Evolutionary conservation across 768 basidiomycete genomes (phyloP).

Genomic region (Trametes meyenii): DNA sequence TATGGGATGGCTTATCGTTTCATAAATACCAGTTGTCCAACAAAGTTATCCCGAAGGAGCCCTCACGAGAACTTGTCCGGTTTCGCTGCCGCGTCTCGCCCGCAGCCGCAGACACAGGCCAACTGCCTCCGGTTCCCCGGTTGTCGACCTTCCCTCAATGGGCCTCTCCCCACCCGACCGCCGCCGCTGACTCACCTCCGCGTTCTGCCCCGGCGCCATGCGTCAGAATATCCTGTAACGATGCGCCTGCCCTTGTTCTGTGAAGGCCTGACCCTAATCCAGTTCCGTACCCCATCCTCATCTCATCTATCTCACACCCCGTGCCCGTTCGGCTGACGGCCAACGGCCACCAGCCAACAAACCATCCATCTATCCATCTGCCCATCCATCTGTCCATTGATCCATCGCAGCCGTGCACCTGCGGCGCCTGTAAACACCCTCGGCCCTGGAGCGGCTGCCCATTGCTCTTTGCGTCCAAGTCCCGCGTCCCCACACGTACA

Average conservation of each 20-base stretch:
- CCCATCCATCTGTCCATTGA: conserved; percentile 12
- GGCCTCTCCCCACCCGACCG: conserved; percentile 3
- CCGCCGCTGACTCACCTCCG: conserved; percentile 9
- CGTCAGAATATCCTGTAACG: conserved; percentile 6
- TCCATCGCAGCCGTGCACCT: conserved; percentile 4
- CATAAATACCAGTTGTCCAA: conserved; percentile 11
- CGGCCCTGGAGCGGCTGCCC: conserved; percentile 15
- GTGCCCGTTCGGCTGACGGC: conserved; percentile 11
- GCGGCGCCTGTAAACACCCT: background rate
- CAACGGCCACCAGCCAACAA: background rate
- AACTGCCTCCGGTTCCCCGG: conserved; percentile 21
- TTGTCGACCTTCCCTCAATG: conserved; percentile 2
- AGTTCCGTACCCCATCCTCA: background rate
- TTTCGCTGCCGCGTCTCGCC: conserved; percentile 12
- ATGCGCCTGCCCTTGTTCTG: conserved; percentile 13
- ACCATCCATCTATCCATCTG: background rate
- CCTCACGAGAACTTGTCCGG: conserved; percentile 3
- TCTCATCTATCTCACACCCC: conserved; percentile 9
- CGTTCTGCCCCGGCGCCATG: background rate
- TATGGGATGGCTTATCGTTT: conserved; percentile 2
- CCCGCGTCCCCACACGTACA: background rate
- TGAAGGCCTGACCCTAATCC: conserved; percentile 21
- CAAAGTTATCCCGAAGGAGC: conserved; percentile 17
- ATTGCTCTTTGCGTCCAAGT: conserved; percentile 5
- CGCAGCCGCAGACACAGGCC: background rate